Conservation (phyloP, 2,329 filamentous ascomycete genomes). For the Epichloe brachyelytri region DNA sequence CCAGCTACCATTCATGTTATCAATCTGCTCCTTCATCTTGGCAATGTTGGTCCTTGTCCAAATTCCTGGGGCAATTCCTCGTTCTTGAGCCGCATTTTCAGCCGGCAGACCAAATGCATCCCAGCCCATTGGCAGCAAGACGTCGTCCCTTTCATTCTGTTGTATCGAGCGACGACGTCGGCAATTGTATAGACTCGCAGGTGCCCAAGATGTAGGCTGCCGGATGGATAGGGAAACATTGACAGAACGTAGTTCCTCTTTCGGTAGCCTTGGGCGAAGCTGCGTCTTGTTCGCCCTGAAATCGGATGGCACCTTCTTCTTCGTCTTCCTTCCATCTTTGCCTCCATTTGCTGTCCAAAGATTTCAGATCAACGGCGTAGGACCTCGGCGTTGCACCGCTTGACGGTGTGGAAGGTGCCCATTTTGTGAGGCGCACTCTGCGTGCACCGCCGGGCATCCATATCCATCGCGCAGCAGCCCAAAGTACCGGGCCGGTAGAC, state of each 20-base stretch:
- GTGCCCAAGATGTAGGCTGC: slow-evolving; percentile 75
- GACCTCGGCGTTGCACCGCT: slow-evolving; percentile 13
- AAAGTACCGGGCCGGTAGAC: slow-evolving; percentile 6
- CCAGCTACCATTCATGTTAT: slow-evolving; percentile 68
- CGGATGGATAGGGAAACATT: slow-evolving; percentile 92
- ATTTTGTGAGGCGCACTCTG: not conserved
- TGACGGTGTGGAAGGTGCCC: not conserved
- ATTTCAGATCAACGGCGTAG: slow-evolving; percentile 33
- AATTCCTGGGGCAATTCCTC: slow-evolving; percentile 59
- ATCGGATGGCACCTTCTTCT: slow-evolving; percentile 9
- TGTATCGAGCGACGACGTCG: slow-evolving; percentile 69
- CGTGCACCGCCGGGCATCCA: not conserved
- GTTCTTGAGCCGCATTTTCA: slow-evolving; percentile 81
- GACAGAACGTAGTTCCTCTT: slow-evolving; percentile 55
- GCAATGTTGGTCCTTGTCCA: slow-evolving; percentile 76
- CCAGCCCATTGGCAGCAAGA: slow-evolving; percentile 88
- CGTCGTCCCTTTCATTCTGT: slow-evolving; percentile 61
- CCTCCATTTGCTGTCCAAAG: slow-evolving; percentile 39
- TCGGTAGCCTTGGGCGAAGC: slow-evolving; percentile 18
- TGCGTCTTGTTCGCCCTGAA: slow-evolving; percentile 8
- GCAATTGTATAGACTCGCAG: slow-evolving; percentile 83
- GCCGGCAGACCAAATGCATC: slow-evolving; percentile 85
- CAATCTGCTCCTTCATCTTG: slow-evolving; percentile 73
- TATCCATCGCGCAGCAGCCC: slow-evolving; percentile 4
- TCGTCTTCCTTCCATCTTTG: slow-evolving; percentile 26